These are phyloP conservation scores for Daldinia grandis DNA, from an alignment of 495 filamentous ascomycete species.

Conservation along the genomic window DNA sequence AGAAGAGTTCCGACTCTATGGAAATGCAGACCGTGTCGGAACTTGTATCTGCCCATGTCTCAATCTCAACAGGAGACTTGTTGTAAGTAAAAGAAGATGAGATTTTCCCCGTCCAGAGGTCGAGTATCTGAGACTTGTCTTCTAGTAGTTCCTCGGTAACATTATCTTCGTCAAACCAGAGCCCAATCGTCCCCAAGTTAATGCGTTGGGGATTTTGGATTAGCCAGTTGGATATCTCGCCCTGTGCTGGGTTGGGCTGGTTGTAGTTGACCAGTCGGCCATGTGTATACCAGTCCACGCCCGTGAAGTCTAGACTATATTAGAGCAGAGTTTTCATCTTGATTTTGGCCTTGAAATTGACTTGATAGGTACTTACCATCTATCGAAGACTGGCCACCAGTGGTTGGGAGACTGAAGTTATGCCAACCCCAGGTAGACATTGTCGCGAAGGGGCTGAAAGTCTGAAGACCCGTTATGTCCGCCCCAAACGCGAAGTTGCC, in stretches of 20 bases:
- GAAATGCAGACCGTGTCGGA: slow-evolving; percentile 58
- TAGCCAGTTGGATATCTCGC: slow-evolving; percentile 62
- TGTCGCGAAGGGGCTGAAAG: slow-evolving; percentile 66
- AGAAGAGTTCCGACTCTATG: slow-evolving; percentile 53
- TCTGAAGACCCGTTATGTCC: slow-evolving; percentile 64
- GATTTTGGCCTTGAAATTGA: not conserved
- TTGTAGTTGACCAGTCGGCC: slow-evolving; percentile 61
- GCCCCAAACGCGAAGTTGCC: slow-evolving; percentile 66
- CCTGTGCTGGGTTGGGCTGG: slow-evolving; percentile 60
- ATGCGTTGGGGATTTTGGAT: slow-evolving; percentile 62
- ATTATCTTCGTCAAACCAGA: slow-evolving; percentile 52
- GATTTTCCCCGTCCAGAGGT: slow-evolving; percentile 59
- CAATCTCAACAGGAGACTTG: slow-evolving; percentile 49
- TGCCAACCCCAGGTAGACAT: slow-evolving; percentile 67
- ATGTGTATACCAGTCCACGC: slow-evolving; percentile 63
- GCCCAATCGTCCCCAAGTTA: slow-evolving; percentile 59
- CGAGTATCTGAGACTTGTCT: slow-evolving; percentile 55
- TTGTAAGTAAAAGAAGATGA: slow-evolving; percentile 57
- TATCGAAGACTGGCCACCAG: slow-evolving; percentile 49
- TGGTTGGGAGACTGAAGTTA: slow-evolving; percentile 63
- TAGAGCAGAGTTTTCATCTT: not conserved
- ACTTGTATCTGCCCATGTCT: slow-evolving; percentile 57
- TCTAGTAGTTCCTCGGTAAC: slow-evolving; percentile 52
- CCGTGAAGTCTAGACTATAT: slow-evolving; percentile 50
- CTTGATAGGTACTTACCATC: slow-evolving; percentile 44